Evolutionary conservation across 2,329 filamentous ascomycete genomes (phyloP).

Genomic region (Ambrosiella xylebori): DNA sequence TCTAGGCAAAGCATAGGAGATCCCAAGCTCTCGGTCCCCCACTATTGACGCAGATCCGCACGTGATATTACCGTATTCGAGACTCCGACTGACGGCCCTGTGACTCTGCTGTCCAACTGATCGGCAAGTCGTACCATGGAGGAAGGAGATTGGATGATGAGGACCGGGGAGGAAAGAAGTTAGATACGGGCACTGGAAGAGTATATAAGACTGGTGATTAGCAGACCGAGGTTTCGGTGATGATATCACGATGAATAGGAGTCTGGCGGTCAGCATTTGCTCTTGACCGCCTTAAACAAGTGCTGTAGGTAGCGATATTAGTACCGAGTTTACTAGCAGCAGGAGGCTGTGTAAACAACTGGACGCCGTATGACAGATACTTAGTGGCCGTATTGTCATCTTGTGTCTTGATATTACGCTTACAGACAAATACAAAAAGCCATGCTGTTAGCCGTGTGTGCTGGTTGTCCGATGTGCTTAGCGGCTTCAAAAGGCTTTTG

Average conservation of each 20-base stretch:
- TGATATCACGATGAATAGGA: not conserved
- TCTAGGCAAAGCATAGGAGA: no score
- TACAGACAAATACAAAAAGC: no score
- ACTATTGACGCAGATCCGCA: not conserved
- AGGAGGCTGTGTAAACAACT: no score
- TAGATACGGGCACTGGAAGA: not conserved
- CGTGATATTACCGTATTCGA: not conserved
- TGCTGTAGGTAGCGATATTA: no score
- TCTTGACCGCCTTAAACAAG: no score
- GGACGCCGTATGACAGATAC: no score
- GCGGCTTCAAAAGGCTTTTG: not conserved
- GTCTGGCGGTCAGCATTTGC: not conserved
- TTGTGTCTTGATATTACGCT: no score
- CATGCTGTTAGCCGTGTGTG: no score
- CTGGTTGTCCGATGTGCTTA: no score
- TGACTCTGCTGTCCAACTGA: not conserved
- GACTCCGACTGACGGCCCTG: not conserved
- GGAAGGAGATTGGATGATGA: not conserved
- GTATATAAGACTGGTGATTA: not conserved
- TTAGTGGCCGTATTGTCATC: no score
- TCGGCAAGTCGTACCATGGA: conserved; percentile 1
- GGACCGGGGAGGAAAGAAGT: not conserved
- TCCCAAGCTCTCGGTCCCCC: not conserved
- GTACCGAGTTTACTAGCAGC: no score
- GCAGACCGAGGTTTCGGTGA: not conserved